A percentile compares a stretch with the other conserved stretches of the same genome.
These are phyloP conservation scores for Myxozyma udenii DNA, from an alignment of 805 yeast species.

Conservation along the genomic window DNA sequence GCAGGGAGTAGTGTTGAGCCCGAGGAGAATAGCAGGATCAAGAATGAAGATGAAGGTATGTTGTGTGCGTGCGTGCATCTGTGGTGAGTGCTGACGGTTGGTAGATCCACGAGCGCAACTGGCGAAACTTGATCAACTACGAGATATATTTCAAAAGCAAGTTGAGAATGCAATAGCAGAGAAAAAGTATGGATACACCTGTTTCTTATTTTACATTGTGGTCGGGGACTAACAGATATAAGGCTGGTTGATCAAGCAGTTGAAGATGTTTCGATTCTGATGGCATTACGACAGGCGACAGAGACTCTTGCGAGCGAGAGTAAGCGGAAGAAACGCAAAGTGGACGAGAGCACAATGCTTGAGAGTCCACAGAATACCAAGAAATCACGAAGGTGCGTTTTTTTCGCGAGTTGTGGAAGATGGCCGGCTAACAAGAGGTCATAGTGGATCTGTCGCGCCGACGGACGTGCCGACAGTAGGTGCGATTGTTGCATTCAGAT, in stretches of 20 bases:
- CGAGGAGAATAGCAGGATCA: no score
- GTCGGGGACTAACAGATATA: neutral
- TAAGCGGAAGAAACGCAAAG: conserved; percentile 28
- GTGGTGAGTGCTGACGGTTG: no score
- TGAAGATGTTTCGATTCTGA: conserved; percentile 18
- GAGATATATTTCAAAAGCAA: conserved; percentile 15
- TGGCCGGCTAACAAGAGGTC: neutral
- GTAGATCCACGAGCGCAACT: conserved; percentile 10
- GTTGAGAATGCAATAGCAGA: conserved; percentile 14
- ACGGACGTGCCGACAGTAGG: conserved; percentile 40
- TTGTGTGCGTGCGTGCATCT: no score
- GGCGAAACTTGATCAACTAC: conserved; percentile 15
- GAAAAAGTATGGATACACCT: conserved; percentile 12
- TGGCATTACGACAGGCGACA: conserved; percentile 24
- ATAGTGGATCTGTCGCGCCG: conserved; percentile 19
- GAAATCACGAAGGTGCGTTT: conserved; percentile 22
- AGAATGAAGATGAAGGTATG: no score
- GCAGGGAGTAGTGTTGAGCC: conserved; percentile 1
- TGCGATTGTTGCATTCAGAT: conserved; percentile 83
- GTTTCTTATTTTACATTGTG: neutral
- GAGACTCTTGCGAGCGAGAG: conserved; percentile 1
- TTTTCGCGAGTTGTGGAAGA: neutral
- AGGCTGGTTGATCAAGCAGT: conserved; percentile 22
- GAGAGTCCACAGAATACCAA: conserved; percentile 20
- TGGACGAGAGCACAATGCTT: conserved; percentile 15